Evolutionary conservation across 805 yeast genomes (phyloP).

Genomic region (Candida khao-thaluensis): DNA sequence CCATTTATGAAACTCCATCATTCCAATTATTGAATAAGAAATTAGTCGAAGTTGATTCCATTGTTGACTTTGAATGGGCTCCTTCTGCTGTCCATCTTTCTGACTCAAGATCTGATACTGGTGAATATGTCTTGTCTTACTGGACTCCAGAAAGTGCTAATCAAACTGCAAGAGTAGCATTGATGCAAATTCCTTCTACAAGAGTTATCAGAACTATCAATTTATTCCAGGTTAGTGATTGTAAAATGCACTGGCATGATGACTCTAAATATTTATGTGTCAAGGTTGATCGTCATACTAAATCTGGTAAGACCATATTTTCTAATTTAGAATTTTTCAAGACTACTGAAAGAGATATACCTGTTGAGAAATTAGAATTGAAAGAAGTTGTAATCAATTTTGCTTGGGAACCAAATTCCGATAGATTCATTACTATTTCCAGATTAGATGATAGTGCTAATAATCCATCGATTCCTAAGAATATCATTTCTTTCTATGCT

Average conservation of each 20-base stretch:
- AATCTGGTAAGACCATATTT: slow-evolving; percentile 87
- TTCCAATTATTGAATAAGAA: slow-evolving; percentile 87
- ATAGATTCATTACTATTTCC: slow-evolving; percentile 79
- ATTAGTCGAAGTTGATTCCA: slow-evolving; percentile 75
- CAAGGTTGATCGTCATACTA: slow-evolving; percentile 95
- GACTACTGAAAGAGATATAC: slow-evolving; percentile 82
- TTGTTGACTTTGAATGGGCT: slow-evolving; percentile 91
- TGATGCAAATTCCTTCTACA: slow-evolving; percentile 84
- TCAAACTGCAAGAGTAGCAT: slow-evolving; percentile 91
- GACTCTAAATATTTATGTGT: slow-evolving; percentile 83
- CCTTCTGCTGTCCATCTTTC: slow-evolving; percentile 79
- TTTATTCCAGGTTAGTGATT: slow-evolving; percentile 90
- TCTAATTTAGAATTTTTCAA: slow-evolving; percentile 91
- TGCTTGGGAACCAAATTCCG: slow-evolving; percentile 95
- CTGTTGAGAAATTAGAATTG: slow-evolving; percentile 91
- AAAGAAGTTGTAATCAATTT: slow-evolving; percentile 84
- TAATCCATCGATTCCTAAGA: slow-evolving; percentile 65
- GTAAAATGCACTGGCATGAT: slow-evolving; percentile 91
- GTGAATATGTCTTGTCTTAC: slow-evolving; percentile 73
- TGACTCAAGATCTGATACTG: slow-evolving; percentile 50
- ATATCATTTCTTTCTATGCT: slow-evolving; percentile 76
- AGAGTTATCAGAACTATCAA: slow-evolving; percentile 85
- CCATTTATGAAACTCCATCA: slow-evolving; percentile 77
- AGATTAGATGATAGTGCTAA: slow-evolving; percentile 54
- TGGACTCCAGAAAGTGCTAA: slow-evolving; percentile 96